These are phyloP conservation scores for Microdochium trichocladiopsis DNA, from an alignment of 2,329 filamentous ascomycete genomes.

Conservation along the genomic window DNA sequence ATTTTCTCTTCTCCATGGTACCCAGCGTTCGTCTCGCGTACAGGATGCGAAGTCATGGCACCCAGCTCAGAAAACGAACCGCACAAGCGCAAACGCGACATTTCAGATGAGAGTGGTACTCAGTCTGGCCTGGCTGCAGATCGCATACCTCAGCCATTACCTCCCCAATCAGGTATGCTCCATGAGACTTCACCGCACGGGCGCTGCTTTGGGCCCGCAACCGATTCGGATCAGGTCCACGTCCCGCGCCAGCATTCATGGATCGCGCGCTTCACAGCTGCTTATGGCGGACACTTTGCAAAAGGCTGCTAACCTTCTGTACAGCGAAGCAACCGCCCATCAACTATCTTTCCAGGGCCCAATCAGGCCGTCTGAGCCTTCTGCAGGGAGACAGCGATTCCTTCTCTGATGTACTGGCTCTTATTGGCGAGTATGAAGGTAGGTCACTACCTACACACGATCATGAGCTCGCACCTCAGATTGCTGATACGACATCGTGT, in stretches of 20 bases:
- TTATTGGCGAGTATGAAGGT: conserved; percentile 74
- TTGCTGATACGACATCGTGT: conserved; percentile 8
- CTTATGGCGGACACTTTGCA: too few species aligned
- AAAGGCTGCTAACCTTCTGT: conserved; percentile 3
- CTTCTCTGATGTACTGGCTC: conserved; percentile 63
- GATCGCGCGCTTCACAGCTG: too few species aligned
- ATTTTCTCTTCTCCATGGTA: neutral
- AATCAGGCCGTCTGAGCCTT: conserved; percentile 36
- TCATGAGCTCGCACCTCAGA: conserved; percentile 1
- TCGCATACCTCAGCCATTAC: conserved; percentile 35
- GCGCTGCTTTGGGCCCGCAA: neutral
- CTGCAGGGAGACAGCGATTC: conserved; percentile 55
- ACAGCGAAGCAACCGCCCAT: conserved; percentile 25
- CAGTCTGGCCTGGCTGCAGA: conserved; percentile 25
- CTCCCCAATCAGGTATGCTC: conserved; percentile 33
- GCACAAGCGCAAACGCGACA: conserved; percentile 41
- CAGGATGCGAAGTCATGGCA: conserved; percentile 25
- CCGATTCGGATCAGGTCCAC: too few species aligned
- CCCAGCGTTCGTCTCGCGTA: conserved; percentile 10
- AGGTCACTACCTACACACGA: conserved; percentile 7
- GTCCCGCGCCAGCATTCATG: too few species aligned
- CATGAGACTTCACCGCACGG: neutral
- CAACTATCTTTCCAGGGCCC: conserved; percentile 44
- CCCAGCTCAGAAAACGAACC: conserved; percentile 31
- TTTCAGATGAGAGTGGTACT: conserved; percentile 32